Conservation (phyloP, 371 early-diverging fungal species). For the Mucor velutinosus region DNA sequence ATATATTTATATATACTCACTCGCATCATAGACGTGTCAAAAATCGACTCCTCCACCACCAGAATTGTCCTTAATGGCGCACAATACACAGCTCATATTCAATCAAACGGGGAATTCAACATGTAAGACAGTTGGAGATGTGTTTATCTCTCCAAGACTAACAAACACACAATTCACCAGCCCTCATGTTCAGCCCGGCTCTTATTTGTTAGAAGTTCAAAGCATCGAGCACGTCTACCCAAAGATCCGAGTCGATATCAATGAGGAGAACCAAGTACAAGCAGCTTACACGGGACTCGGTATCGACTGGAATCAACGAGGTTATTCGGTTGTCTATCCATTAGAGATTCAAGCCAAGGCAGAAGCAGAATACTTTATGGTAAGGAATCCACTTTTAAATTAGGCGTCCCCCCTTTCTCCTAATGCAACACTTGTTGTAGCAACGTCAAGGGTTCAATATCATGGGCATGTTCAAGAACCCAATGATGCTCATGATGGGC, state of each 20-base stretch:
- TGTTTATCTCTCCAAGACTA: background rate
- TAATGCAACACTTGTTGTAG: slow-evolving; percentile 14
- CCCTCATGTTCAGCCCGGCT: slow-evolving; percentile 38
- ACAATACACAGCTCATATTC: slow-evolving; percentile 11
- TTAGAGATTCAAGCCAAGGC: slow-evolving; percentile 46
- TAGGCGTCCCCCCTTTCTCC: background rate
- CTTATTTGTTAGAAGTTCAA: slow-evolving; percentile 50
- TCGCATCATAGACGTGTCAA: slow-evolving; percentile 13
- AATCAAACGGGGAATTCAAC: slow-evolving; percentile 20
- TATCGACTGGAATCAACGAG: slow-evolving; percentile 40
- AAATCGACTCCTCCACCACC: slow-evolving; percentile 20
- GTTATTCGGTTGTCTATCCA: slow-evolving; percentile 39
- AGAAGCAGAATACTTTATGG: slow-evolving; percentile 50
- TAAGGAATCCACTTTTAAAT: slow-evolving; percentile 10
- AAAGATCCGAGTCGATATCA: slow-evolving; percentile 51
- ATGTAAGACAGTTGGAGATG: slow-evolving; percentile 10
- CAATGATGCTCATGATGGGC: slow-evolving; percentile 56
- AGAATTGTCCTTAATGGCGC: slow-evolving; percentile 13
- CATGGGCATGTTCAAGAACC: slow-evolving; percentile 50
- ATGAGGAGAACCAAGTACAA: slow-evolving; percentile 26
- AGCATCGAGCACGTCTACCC: slow-evolving; percentile 49
- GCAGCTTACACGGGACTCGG: slow-evolving; percentile 43
- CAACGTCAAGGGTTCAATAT: slow-evolving; percentile 48
- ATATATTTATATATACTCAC: background rate
- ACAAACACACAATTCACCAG: slow-evolving; percentile 5